These are phyloP conservation scores for Baffinella frigidus DNA, from an alignment of 208 protist genomes.

Conservation along the genomic window DNA sequence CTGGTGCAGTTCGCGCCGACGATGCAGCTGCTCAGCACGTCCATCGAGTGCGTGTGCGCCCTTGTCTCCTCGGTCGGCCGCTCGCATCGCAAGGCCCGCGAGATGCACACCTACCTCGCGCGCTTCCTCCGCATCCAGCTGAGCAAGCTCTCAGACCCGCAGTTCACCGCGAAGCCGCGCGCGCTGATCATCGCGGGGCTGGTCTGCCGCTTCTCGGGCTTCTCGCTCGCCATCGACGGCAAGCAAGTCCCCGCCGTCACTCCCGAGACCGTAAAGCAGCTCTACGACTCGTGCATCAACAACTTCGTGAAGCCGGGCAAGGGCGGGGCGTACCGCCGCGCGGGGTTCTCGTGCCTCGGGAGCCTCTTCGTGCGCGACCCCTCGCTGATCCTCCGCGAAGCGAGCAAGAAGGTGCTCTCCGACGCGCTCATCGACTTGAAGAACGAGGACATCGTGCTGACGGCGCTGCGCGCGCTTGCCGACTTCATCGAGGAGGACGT, in stretches of 20 bases:
- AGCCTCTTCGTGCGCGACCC: slow-evolving; percentile 14
- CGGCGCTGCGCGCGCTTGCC: background rate
- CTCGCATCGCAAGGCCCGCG: background rate
- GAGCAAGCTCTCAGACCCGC: background rate
- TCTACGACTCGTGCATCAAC: slow-evolving; percentile 27
- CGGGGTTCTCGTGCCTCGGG: background rate
- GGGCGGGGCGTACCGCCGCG: background rate
- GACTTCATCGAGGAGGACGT: slow-evolving; percentile 42
- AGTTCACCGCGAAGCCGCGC: background rate
- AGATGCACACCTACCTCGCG: background rate
- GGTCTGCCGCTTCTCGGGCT: slow-evolving; percentile 21
- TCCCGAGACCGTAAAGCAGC: background rate
- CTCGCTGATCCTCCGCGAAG: background rate
- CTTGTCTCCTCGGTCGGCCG: background rate
- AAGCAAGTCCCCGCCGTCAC: background rate
- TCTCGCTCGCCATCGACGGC: background rate
- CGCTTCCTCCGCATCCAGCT: background rate
- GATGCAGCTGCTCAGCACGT: slow-evolving; percentile 23
- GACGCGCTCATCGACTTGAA: background rate
- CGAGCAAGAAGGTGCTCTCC: background rate
- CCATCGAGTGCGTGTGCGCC: slow-evolving; percentile 37
- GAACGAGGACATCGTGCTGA: background rate
- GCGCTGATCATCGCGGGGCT: background rate
- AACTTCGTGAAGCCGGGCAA: background rate
- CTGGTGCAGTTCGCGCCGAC: slow-evolving; percentile 7